These are phyloP conservation scores for Psilocybe tampanensis DNA, from an alignment of 768 basidiomycete genomes.

Conservation along the genomic window DNA sequence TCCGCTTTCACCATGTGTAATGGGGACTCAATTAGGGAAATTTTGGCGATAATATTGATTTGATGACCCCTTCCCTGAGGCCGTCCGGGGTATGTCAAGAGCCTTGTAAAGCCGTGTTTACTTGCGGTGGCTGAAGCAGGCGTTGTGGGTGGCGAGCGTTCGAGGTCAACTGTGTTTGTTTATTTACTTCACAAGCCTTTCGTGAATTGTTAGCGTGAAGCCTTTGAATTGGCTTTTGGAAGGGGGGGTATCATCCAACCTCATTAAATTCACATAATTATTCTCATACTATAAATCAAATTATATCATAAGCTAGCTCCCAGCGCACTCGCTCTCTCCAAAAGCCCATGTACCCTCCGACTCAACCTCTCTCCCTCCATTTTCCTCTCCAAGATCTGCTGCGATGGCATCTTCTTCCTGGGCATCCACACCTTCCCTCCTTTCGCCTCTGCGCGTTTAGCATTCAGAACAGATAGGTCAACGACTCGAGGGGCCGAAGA, in stretches of 20 bases:
- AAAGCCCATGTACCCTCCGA: constrained; percentile 66
- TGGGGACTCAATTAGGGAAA: not conserved
- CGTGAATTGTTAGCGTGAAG: no score
- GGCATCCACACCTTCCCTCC: constrained; percentile 74
- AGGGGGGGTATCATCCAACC: no score
- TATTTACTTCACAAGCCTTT: constrained; percentile 3
- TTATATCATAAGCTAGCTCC: constrained; percentile 26
- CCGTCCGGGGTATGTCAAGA: constrained; percentile 2
- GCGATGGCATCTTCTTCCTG: constrained; percentile 76
- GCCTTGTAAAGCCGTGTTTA: constrained; percentile 6
- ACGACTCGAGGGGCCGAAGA: constrained; percentile 85
- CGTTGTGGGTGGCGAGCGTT: not conserved
- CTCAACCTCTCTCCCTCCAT: constrained; percentile 75
- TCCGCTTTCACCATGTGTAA: constrained; percentile 5
- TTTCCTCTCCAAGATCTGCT: constrained; percentile 79
- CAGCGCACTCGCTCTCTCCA: constrained; percentile 63
- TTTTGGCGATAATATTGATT: not conserved
- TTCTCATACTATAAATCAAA: no score
- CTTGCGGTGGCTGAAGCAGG: constrained; percentile 5
- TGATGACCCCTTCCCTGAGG: not conserved
- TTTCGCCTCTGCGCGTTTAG: constrained; percentile 51
- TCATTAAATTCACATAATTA: no score
- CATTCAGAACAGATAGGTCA: constrained; percentile 70
- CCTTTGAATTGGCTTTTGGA: no score
- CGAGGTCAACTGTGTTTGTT: constrained; percentile 8